phyloP scores from a whole-genome alignment of 1,284 basidiomycete genomes.

The Apiotrichum porosum region DNA sequence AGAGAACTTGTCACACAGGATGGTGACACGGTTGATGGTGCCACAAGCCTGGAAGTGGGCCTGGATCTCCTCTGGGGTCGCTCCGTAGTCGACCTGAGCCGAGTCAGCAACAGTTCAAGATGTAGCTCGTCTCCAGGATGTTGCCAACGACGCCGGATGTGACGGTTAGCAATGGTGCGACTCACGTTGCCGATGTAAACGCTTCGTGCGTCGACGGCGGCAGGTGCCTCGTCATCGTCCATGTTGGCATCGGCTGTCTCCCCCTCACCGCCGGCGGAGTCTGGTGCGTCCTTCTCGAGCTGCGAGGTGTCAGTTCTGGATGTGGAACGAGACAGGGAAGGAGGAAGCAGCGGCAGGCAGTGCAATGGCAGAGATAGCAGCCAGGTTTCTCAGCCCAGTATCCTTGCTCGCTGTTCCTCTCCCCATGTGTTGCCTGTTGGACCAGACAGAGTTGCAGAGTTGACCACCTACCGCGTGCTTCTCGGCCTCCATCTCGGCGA shows the following conservation, averaged over 20 bases:
- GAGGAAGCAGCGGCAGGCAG: neutral
- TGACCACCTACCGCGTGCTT: conserved; percentile 59
- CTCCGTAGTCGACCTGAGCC: conserved; percentile 92
- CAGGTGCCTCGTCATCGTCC: conserved; percentile 52
- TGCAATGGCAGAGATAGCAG: too few relatives aligned
- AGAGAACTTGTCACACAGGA: conserved; percentile 99
- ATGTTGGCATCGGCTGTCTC: conserved; percentile 56
- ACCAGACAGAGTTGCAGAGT: too few relatives aligned
- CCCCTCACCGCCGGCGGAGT: conserved; percentile 8
- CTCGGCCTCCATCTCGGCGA: conserved; percentile 81
- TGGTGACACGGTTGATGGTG: conserved; percentile 97
- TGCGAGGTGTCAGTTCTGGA: conserved; percentile 1
- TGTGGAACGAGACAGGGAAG: neutral
- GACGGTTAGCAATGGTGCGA: conserved; percentile 15
- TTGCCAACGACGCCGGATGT: too few relatives aligned
- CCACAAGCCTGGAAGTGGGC: conserved; percentile 96
- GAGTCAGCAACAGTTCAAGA: neutral
- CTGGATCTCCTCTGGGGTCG: conserved; percentile 98
- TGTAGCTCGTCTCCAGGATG: too few relatives aligned
- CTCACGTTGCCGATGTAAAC: conserved; percentile 95
- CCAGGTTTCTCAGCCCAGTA: too few relatives aligned
- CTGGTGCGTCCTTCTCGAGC: conserved; percentile 16
- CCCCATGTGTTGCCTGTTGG: too few relatives aligned
- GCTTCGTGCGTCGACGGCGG: conserved; percentile 77
- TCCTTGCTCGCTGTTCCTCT: too few relatives aligned